Percentiles rank a stretch among this genome's conserved stretches.
Conservation (phyloP, 768 basidiomycete genomes). For the Termitomyces heimii region DNA sequence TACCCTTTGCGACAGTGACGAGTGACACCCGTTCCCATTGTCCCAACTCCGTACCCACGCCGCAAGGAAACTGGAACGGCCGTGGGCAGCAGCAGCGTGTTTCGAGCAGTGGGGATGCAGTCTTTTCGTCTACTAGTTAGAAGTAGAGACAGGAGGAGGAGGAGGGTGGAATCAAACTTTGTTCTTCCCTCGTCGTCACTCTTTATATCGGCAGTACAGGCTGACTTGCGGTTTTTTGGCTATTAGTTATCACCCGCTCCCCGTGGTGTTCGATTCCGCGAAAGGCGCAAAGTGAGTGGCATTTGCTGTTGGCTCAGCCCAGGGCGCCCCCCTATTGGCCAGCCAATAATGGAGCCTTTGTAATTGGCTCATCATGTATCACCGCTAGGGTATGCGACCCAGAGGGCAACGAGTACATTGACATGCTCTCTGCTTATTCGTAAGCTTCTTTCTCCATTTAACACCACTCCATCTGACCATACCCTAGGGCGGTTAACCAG, state of each 20-base stretch:
- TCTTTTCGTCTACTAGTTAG: not conserved
- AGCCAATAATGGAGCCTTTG: constrained; percentile 1
- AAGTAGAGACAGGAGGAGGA: not conserved
- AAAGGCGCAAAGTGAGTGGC: constrained; percentile 80
- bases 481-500: constrained; percentile 81
- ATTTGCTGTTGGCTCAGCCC: constrained; percentile 27
- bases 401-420: constrained; percentile 93
- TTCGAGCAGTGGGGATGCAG: constrained; percentile 5
- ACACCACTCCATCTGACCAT: not conserved
- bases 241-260: constrained; percentile 90
- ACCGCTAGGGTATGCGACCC: constrained; percentile 80
- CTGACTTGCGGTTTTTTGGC: constrained; percentile 41
- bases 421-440: constrained; percentile 98
- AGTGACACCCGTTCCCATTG: constrained; percentile 11
- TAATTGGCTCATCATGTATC: constrained; percentile 11
- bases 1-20: constrained; percentile 18
- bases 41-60: constrained; percentile 13
- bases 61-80: not conserved
- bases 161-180: constrained; percentile 6
- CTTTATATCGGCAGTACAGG: constrained; percentile 18
- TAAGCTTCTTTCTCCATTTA: constrained; percentile 32
- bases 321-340: constrained; percentile 15
- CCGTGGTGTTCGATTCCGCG: constrained; percentile 89
- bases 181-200: constrained; percentile 16
- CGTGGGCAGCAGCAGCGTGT: constrained; percentile 8